These are phyloP conservation scores for Achlya hypogyna DNA, from an alignment of 352 stramenopile genomes.

Conservation along the genomic window DNA sequence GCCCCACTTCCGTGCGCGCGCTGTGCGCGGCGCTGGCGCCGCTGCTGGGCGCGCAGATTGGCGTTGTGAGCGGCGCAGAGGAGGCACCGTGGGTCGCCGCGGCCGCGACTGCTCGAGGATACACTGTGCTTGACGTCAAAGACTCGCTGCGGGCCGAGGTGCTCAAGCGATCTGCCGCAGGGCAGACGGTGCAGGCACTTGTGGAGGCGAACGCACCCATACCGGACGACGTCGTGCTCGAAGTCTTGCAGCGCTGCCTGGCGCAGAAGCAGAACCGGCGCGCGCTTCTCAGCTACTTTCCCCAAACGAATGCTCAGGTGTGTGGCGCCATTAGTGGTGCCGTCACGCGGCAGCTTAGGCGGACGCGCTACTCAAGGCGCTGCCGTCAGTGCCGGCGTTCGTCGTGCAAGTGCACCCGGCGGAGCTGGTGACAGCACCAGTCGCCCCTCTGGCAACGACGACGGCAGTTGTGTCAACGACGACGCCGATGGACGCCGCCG, in stretches of 20 bases:
- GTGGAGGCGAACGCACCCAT: constrained; percentile 6
- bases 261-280: neutral
- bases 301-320: neutral
- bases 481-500: neutral
- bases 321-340: neutral
- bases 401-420: neutral
- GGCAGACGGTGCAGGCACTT: neutral
- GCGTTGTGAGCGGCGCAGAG: neutral
- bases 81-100: neutral
- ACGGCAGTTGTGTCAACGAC: neutral
- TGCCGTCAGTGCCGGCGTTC: neutral
- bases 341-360: neutral
- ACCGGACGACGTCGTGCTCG: neutral
- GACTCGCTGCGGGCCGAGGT: constrained; percentile 4
- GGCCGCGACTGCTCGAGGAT: neutral
- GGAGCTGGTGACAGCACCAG: neutral
- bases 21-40: neutral
- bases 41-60: neutral
- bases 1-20: neutral
- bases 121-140: neutral
- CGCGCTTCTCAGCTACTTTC: constrained; percentile 1
- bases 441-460: neutral
- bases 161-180: neutral
- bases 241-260: neutral
- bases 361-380: neutral